Evolutionary conservation across 192 early-diverging fungal species (phyloP), one percentile per base, ranked within the genome.

Genomic region (Coemansia reversa): DNA sequence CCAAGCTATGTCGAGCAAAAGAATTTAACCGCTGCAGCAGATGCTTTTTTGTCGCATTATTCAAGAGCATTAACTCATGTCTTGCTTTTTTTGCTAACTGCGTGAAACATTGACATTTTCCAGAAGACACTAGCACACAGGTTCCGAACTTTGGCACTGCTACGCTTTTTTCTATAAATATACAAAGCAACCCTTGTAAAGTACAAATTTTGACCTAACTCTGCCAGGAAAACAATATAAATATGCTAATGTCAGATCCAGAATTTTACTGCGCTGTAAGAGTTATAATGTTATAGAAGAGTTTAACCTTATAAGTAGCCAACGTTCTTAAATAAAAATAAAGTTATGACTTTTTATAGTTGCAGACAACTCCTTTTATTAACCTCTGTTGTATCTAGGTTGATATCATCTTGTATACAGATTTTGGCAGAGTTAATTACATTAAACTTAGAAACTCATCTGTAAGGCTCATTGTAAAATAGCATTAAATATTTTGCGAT

Each of bases 51-150:
- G 29, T 92, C 91, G 51, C 74, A 71, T 95, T 95, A 99, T 30
- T 89, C 85, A 19, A 99, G 79, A 39, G 87, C 91, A 33, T 91
- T 66, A 6, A 89, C 73, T 94, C 95, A 97, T 0, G 89, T 91
- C 86, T 94, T 93, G 86, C n/a, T 96, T 96, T 58, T 81, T 88
- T 45, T 86, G 82, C 87, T 87, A 93, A 78, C 93, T 93, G 86
- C 94, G 94, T 62, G 94, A 93, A 72, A 87, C 94, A 79, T 96
- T 93, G 1, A 91, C 91, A 60, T n/a, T 96, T 93, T 45, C 96
- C 95, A 62, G 91, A 89, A 79, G 95, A 97, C 23, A 98, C 81
- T 30, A 98, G 69, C 14, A 96, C 84, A 25, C 89, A 87, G 65
- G 96, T 84, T 33, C 90, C 91, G 58, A 84, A 86, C 48, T 87